Percentiles rank a stretch among this genome's conserved stretches.
Evolutionary conservation across 2,329 filamentous ascomycete genomes (phyloP).

Genomic region (Epichloe uncinata): DNA sequence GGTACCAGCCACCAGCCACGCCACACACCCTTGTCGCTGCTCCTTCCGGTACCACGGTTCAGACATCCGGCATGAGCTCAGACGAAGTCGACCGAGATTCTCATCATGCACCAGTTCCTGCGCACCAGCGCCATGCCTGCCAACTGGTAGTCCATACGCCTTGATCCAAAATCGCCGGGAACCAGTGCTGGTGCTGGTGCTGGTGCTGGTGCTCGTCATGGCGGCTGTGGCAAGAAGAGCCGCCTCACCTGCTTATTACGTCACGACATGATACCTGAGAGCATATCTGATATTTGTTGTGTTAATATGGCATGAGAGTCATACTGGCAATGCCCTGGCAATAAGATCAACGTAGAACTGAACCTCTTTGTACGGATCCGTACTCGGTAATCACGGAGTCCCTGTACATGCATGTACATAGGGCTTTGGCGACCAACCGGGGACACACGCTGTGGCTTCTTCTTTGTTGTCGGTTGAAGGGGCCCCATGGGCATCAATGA

Average conservation of each 20-base stretch:
- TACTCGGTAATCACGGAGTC: background rate
- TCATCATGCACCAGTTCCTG: background rate
- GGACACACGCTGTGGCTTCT: background rate
- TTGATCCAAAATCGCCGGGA: background rate
- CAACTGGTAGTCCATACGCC: no score
- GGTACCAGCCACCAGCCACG: slow-evolving; percentile 1
- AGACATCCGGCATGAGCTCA: background rate
- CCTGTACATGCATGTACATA: no score
- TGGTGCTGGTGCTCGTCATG: background rate
- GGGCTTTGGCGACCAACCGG: background rate
- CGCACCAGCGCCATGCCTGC: no score
- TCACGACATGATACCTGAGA: background rate
- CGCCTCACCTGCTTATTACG: background rate
- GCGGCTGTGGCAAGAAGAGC: background rate
- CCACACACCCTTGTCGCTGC: slow-evolving; percentile 3
- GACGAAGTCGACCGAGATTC: background rate
- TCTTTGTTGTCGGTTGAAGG: background rate
- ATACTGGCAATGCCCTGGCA: background rate
- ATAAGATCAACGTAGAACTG: no score
- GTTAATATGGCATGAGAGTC: background rate
- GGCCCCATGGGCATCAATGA: slow-evolving; percentile 1
- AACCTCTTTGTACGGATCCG: background rate
- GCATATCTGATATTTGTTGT: background rate
- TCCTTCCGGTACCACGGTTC: slow-evolving; percentile 3
- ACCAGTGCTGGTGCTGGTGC: no score